These are phyloP conservation scores for Mortierella sp. DNA, from an alignment of 371 early-diverging fungal species.

Conservation along the genomic window DNA sequence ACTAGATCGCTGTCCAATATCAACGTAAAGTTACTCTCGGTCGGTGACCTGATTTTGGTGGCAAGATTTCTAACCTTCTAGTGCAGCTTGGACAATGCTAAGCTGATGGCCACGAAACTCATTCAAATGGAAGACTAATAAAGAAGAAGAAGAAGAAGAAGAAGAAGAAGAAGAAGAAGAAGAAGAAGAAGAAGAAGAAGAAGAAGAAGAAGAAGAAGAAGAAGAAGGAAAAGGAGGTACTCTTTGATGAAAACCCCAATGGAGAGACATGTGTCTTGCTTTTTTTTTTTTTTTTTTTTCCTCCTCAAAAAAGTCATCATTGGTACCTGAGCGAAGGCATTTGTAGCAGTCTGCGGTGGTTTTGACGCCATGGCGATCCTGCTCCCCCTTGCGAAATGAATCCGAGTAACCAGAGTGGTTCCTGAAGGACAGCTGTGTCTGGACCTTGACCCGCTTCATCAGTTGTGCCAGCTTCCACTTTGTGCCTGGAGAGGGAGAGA, in stretches of 20 bases:
- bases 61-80: conserved; percentile 56
- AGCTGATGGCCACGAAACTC: conserved; percentile 61
- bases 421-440: conserved; percentile 37
- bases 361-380: conserved; percentile 10
- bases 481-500: no score
- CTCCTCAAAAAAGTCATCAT: neutral
- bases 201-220: neutral
- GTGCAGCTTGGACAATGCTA: conserved; percentile 74
- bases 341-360: conserved; percentile 14
- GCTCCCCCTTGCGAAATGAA: conserved; percentile 18
- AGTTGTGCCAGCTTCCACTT: no score
- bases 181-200: neutral
- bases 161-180: no score
- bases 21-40: neutral
- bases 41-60: neutral
- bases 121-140: conserved; percentile 31
- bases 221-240: neutral
- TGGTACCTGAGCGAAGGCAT: conserved; percentile 35
- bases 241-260: neutral
- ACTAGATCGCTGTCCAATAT: no score
- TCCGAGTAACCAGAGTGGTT: conserved; percentile 38
- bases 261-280: neutral
- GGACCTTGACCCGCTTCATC: conserved; percentile 18
- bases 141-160: neutral
- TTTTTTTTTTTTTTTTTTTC: neutral